phyloP scores from a whole-genome alignment of 139 green algal species.

The Limnomonas spitsbergensis region DNA sequence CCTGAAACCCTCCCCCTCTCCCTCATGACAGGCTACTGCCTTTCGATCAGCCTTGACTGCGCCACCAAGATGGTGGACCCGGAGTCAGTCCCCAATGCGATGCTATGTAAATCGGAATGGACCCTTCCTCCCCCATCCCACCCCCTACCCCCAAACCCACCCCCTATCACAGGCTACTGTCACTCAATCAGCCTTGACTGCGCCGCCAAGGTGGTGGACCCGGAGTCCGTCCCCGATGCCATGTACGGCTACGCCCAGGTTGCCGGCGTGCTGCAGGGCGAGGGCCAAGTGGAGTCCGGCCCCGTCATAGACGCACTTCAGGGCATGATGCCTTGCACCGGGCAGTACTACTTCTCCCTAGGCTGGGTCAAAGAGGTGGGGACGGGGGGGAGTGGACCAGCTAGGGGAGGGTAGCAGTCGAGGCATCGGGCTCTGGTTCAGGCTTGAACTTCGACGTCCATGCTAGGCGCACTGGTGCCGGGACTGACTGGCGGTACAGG shows the following conservation, averaged over 20 bases:
- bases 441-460: too few relatives aligned
- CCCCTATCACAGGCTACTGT: slow-evolving; percentile 14
- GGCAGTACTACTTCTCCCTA: slow-evolving; percentile 14
- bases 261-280: slow-evolving; percentile 7
- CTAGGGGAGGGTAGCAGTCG: neutral
- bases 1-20: too few relatives aligned
- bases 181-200: slow-evolving; percentile 21
- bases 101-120: too few relatives aligned
- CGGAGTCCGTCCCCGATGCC: neutral
- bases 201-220: slow-evolving; percentile 8
- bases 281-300: neutral
- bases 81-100: neutral
- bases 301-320: neutral
- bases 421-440: too few relatives aligned
- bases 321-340: slow-evolving; percentile 7
- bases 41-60: slow-evolving; percentile 18
- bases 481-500: too few relatives aligned
- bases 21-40: slow-evolving; percentile 13
- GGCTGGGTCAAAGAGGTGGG: neutral
- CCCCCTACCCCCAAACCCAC: too few relatives aligned
- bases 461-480: too few relatives aligned
- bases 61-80: slow-evolving; percentile 6
- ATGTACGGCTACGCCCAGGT: slow-evolving; percentile 5
- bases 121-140: too few relatives aligned
- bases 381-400: neutral